Conservation (phyloP, 352 stramenopile species). For the Pythium dissotocum region DNA sequence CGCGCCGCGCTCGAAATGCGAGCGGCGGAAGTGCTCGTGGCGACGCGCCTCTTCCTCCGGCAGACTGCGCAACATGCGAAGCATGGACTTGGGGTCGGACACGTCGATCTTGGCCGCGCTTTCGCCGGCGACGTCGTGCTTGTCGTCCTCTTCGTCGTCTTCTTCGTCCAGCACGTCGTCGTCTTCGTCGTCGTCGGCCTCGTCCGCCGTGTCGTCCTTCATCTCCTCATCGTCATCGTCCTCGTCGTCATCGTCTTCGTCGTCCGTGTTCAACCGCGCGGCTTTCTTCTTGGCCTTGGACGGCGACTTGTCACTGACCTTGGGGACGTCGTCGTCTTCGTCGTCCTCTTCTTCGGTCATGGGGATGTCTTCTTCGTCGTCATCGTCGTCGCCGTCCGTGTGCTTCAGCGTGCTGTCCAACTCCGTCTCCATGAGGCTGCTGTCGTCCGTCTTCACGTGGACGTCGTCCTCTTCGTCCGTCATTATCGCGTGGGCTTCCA, state of each 20-base stretch:
- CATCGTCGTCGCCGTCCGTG: slow-evolving; percentile 45
- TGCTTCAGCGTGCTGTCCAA: slow-evolving; percentile 25
- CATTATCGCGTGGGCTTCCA: slow-evolving; percentile 16
- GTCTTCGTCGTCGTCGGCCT: slow-evolving; percentile 35
- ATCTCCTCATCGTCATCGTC: slow-evolving; percentile 52
- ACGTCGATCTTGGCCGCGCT: slow-evolving; percentile 39
- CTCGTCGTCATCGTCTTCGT: slow-evolving; percentile 32
- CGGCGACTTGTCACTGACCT: slow-evolving; percentile 9
- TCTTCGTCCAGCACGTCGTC: slow-evolving; percentile 34
- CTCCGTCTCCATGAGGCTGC: slow-evolving; percentile 7
- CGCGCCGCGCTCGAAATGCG: slow-evolving; percentile 80
- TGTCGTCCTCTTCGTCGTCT: slow-evolving; percentile 20
- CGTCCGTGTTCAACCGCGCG: slow-evolving; percentile 23
- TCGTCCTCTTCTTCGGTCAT: slow-evolving; percentile 61
- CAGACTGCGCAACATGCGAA: slow-evolving; percentile 72
- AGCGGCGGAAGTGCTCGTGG: slow-evolving; percentile 82
- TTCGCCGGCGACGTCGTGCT: slow-evolving; percentile 1
- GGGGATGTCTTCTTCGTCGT: slow-evolving; percentile 41
- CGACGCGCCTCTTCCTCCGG: slow-evolving; percentile 61
- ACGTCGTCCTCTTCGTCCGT: slow-evolving; percentile 28
- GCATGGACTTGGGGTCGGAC: slow-evolving; percentile 66
- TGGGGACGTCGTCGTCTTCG: slow-evolving; percentile 20
- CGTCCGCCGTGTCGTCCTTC: slow-evolving; percentile 38
- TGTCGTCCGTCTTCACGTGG: slow-evolving; percentile 8
- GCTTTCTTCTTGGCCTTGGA: slow-evolving; percentile 34